Conservation (phyloP, 192 early-diverging fungal genomes). For the Podila epicladia region DNA sequence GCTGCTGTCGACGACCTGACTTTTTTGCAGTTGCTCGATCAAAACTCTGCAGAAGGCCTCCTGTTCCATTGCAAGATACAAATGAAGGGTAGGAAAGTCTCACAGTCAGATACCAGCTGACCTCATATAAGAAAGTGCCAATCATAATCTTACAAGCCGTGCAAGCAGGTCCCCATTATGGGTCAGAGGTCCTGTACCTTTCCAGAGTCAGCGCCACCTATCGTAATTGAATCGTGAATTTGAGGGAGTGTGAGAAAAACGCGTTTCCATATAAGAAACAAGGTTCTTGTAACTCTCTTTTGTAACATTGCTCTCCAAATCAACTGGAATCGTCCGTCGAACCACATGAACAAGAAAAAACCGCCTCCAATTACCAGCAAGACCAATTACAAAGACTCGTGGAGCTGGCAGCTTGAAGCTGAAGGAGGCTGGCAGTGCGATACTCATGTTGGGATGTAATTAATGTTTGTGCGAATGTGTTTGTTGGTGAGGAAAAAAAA, state of each 20-base stretch:
- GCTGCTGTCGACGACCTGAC: slow-evolving; percentile 48
- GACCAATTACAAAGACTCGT: slow-evolving; percentile 40
- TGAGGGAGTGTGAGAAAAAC: too few species aligned
- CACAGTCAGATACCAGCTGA: too few species aligned
- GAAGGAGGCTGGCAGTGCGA: slow-evolving; percentile 30
- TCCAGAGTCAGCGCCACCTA: slow-evolving; percentile 48
- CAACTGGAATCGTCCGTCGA: not conserved
- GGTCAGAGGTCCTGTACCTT: slow-evolving; percentile 16
- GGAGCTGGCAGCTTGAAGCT: slow-evolving; percentile 26
- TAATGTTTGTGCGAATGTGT: not conserved
- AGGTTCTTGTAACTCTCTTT: too few species aligned
- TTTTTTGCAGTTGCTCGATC: slow-evolving; percentile 55
- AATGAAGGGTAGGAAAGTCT: too few species aligned
- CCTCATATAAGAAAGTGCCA: too few species aligned
- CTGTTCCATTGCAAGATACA: not conserved
- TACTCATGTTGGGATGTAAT: slow-evolving; percentile 24
- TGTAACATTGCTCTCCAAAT: too few species aligned
- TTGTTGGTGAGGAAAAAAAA: too few species aligned
- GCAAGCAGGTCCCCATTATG: not conserved
- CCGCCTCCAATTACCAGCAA: slow-evolving; percentile 17
- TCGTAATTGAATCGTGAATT: not conserved
- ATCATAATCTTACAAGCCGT: not conserved
- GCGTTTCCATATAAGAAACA: too few species aligned
- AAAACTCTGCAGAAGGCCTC: slow-evolving; percentile 39
- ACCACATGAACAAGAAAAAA: not conserved